These are phyloP conservation scores for Iberis amara DNA, from an alignment of 441 rosid genomes.

Conservation along the genomic window DNA sequence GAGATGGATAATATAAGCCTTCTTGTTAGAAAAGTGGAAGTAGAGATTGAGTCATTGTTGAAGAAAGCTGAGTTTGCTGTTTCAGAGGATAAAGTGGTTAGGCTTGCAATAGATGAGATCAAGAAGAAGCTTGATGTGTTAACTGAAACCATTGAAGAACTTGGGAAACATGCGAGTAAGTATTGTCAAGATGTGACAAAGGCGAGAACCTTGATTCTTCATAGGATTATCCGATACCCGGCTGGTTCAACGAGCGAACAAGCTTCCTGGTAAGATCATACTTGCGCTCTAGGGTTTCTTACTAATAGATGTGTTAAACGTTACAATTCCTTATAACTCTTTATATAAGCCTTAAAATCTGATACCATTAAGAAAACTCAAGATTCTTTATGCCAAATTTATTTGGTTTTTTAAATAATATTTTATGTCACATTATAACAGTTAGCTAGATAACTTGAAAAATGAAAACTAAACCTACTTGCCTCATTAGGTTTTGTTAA, in stretches of 20 bases:
- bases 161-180: conserved; percentile 41
- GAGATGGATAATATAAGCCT: conserved; percentile 50
- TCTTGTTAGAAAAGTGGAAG: conserved; percentile 41
- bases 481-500: background rate
- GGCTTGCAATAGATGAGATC: conserved; percentile 51
- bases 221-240: conserved; percentile 37
- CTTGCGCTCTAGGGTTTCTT: no score
- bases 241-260: conserved; percentile 29
- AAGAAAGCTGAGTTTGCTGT: conserved; percentile 41
- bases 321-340: no score
- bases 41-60: conserved; percentile 41
- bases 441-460: background rate
- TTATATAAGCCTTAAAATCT: no score
- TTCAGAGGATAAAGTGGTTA: conserved; percentile 40
- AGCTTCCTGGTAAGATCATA: conserved; percentile 22
- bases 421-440: no score
- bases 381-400: no score
- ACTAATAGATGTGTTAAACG: no score
- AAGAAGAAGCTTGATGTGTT: conserved; percentile 42
- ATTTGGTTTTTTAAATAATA: no score
- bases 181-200: conserved; percentile 43
- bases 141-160: conserved; percentile 40
- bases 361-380: no score
- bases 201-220: conserved; percentile 50
- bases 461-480: background rate